These are phyloP conservation scores for Papiliotrema fonsecae DNA, from an alignment of 1,284 basidiomycete species.

Conservation along the genomic window DNA sequence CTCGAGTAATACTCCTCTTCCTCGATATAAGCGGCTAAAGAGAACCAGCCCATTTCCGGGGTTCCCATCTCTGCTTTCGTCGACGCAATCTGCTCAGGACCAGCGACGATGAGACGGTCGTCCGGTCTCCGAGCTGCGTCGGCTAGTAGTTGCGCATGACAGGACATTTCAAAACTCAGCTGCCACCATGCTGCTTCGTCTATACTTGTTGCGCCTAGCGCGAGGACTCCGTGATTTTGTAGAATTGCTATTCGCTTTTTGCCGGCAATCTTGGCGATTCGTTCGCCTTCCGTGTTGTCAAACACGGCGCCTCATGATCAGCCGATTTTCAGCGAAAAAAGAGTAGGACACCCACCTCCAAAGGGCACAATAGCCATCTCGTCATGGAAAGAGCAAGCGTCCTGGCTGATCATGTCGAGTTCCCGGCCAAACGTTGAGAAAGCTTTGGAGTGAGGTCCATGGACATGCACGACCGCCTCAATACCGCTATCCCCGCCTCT, in stretches of 20 bases:
- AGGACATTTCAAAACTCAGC: constrained; percentile 42
- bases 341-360: constrained; percentile 22
- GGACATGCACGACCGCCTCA: constrained; percentile 40
- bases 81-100: constrained; percentile 29
- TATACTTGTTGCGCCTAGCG: constrained; percentile 32
- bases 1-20: constrained; percentile 33
- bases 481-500: constrained; percentile 26
- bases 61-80: constrained; percentile 39
- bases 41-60: constrained; percentile 43
- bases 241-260: constrained; percentile 33
- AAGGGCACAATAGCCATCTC: constrained; percentile 38
- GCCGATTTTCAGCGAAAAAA: background rate
- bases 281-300: constrained; percentile 35
- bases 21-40: constrained; percentile 34
- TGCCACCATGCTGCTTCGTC: constrained; percentile 46
- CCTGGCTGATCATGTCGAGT: constrained; percentile 42
- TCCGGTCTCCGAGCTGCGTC: constrained; percentile 29
- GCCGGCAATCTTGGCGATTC: constrained; percentile 24
- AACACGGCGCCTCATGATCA: constrained; percentile 28
- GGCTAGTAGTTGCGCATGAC: constrained; percentile 36
- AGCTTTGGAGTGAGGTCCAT: constrained; percentile 40
- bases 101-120: constrained; percentile 22
- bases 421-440: constrained; percentile 29
- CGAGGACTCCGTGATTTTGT: constrained; percentile 39
- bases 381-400: constrained; percentile 36